These are phyloP conservation scores for Cymodocea nodosa DNA, from an alignment of 116 monocot species.

Conservation along the genomic window DNA sequence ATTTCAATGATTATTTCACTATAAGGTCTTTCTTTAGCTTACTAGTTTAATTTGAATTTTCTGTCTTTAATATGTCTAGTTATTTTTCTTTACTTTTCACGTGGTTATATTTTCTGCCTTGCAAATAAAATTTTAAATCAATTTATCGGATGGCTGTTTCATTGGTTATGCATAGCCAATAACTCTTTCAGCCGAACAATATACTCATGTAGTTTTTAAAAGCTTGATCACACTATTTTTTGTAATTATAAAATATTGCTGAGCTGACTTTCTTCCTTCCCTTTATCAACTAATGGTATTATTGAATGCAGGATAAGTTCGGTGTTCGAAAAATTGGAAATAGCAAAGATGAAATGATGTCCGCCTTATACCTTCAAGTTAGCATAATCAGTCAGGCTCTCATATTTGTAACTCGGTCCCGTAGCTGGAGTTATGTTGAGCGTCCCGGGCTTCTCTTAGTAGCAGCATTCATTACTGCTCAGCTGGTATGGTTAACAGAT, in stretches of 20 bases:
- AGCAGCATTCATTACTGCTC: conserved; percentile 55
- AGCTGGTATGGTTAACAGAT: conserved; percentile 39
- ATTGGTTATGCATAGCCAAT: no score
- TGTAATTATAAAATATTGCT: not conserved
- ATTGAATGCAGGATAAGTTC: conserved; percentile 47
- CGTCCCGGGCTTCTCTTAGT: conserved; percentile 65
- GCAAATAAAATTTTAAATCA: no score
- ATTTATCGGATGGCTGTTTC: no score
- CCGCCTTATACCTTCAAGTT: conserved; percentile 78
- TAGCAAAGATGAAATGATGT: conserved; percentile 54
- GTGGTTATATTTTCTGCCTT: no score
- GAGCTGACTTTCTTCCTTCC: not conserved
- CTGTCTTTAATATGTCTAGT: no score
- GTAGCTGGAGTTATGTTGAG: conserved; percentile 69
- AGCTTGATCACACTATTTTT: not conserved
- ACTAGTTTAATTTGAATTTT: no score
- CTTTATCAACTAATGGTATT: no score
- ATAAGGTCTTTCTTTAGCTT: no score
- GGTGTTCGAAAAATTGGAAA: conserved; percentile 41
- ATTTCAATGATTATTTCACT: no score
- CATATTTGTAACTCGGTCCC: conserved; percentile 77
- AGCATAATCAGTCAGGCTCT: conserved; percentile 85
- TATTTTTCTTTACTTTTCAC: no score
- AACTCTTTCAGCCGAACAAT: no score
- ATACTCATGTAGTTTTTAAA: no score